Evolutionary conservation across 164 flowering plant species (phyloP), one percentile per base, ranked within the genome.

Genomic region (Chimonanthus salicifolius): DNA sequence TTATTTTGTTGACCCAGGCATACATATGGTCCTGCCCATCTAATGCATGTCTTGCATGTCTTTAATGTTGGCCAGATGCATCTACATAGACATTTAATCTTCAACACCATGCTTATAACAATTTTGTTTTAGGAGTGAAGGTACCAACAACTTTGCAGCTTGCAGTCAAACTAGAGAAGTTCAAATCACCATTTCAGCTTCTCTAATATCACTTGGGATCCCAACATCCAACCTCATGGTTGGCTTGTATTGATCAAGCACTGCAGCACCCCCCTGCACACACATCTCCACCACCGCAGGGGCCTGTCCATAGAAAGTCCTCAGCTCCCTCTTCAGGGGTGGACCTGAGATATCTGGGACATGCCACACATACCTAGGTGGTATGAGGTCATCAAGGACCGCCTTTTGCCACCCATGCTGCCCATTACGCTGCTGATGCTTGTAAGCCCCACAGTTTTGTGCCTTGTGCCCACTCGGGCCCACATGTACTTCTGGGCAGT

Each of bases 391-490:
- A 74, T 95, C 88, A 11, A 91, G 86, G 66, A 88, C 86, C 2
- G 98, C 94, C 3, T 92, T 63, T 78, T 95, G 99, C 99, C 99
- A 95, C 16, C 98, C 99, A 74, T 95, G 99, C 76, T 93, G 99
- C 77, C 99, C 99, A 74, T 95, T 95, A 8, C 99, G 85, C 72
- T 95, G 98, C 75, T 95, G 98, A 79, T 95, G 99, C 88, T 93
- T 92, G 74, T 76, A 81, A 3, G 98, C 96, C 8, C 99, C 99
- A 70, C 99, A 95, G 80, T 91, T 90, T 75, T 92, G 98, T 4
- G 97, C 99, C 76, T 88, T 91, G 86, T 95, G 99, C 45, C 99
- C 99, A n/a, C 76, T 80, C 4, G 90, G 78, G 7, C 98, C 98
- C 9, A 95, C 88, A 62, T 95, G 99, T 18, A 95, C 83, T 78